Evolutionary conservation across 2,329 filamentous ascomycete genomes (phyloP).

Genomic region (Stachybotrys echinatus): DNA sequence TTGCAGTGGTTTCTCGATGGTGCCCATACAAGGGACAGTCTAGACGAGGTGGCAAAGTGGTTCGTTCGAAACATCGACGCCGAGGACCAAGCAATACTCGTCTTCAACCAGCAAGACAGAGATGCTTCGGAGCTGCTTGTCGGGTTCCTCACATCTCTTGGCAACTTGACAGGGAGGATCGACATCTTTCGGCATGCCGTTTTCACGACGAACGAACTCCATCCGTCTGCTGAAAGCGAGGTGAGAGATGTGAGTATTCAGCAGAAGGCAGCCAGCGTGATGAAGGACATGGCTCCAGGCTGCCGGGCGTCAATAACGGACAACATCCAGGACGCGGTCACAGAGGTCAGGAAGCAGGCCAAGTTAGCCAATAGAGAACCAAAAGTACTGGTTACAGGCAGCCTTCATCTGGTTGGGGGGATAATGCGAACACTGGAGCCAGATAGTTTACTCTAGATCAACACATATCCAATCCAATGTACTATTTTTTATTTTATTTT

Average conservation of each 20-base stretch:
- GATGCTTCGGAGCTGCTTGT: constrained; percentile 63
- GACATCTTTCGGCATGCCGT: constrained; percentile 64
- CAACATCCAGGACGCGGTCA: constrained; percentile 68
- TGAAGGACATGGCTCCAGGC: constrained; percentile 49
- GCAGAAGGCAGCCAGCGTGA: constrained; percentile 55
- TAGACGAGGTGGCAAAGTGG: constrained; percentile 72
- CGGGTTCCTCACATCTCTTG: constrained; percentile 54
- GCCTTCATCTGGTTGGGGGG: constrained; percentile 77
- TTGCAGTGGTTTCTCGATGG: constrained; percentile 80
- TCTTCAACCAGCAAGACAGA: constrained; percentile 92
- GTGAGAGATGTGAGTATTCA: constrained; percentile 57
- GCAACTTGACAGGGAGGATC: constrained; percentile 26
- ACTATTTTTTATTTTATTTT: background rate
- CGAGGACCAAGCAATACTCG: constrained; percentile 44
- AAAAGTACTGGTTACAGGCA: constrained; percentile 73
- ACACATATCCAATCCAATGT: background rate
- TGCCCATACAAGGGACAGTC: constrained; percentile 81
- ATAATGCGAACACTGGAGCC: constrained; percentile 66
- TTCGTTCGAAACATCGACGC: constrained; percentile 50
- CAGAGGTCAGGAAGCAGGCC: constrained; percentile 41
- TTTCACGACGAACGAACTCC: constrained; percentile 69
- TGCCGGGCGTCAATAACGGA: constrained; percentile 47
- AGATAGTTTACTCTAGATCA: constrained; percentile 26
- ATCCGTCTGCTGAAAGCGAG: constrained; percentile 18
- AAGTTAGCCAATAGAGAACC: constrained; percentile 32